Conservation (phyloP, 139 green algal species). For the Axilococcus clingmanii region DNA sequence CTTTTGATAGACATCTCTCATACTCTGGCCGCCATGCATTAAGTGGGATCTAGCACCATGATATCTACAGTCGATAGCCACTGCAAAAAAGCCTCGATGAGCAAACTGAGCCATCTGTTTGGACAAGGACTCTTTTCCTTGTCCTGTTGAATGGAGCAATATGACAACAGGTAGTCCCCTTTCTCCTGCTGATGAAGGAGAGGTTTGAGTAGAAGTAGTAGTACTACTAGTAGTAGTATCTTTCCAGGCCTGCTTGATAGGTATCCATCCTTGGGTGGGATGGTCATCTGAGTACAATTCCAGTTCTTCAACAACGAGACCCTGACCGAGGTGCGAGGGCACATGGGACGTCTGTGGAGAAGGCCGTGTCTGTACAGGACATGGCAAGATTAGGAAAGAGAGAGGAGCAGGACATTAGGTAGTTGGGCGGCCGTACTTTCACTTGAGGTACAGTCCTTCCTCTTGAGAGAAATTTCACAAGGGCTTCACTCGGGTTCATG, state of each 20-base stretch:
- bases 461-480: no score
- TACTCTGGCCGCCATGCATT: no score
- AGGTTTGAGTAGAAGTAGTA: no score
- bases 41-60: conserved; percentile 42
- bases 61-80: conserved; percentile 45
- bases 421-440: no score
- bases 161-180: conserved; percentile 20
- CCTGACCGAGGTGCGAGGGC: no score
- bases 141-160: conserved; percentile 39
- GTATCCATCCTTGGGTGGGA: conserved; percentile 38
- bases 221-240: neutral
- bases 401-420: no score
- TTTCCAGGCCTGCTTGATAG: conserved; percentile 27
- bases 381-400: no score
- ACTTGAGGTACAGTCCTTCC: no score
- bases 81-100: conserved; percentile 37
- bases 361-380: no score
- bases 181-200: no score
- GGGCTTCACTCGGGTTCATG: no score
- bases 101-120: conserved; percentile 28
- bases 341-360: no score
- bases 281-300: conserved; percentile 10
- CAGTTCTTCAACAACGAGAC: conserved; percentile 9
- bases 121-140: conserved; percentile 24
- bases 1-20: conserved; percentile 41